Base-by-base conservation (phyloP, 1,284 basidiomycete genomes). In the Tetrapyrgos nigripes region DNA sequence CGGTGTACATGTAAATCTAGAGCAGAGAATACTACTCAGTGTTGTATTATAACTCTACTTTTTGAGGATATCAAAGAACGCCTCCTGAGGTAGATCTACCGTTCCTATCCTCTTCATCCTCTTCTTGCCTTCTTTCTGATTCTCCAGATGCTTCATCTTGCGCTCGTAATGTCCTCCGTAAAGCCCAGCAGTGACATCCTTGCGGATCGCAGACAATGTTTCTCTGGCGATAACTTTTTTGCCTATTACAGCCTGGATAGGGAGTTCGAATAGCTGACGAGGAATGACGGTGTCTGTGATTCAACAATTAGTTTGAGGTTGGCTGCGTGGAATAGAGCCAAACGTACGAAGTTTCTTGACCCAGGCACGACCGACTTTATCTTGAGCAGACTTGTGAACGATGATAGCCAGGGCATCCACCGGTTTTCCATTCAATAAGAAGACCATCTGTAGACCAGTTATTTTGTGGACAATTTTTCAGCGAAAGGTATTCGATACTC, bases 111-210 rank as follows among this genome's bases (percentile, higher is more conserved):
- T 85, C 76, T 96, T 96, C 83, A 97, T 89, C 58, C 83, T 82
- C 59, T 87, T 86, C 76, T 97, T 97, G 51, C 93, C 89, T 71
- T 93, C 93, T 76, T 96, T 97, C 73, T 97, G 95, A 72, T 94
- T 94, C 69, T 93, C 87, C 23, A 97, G 83, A 66, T 94, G 92
- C 76, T 97, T 96, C 80, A 95, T 83, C 74, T 96, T 96, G 58
- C 94, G 89, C 73, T 95, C 93, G 66, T 93, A 93, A 73, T 95
- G 92, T 17, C 91, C 94, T 72, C 95, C 95, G 68, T 97, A 97
- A 45, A 98, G 76, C 0, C 96, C 96, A 14, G 95, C 95, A 0
- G 96, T 97, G 24, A 99, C 97, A 67, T 99, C 97, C 58, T 97
- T 95, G 35, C 95, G 86, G 71, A 94, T 78, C 0, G 96, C 94